Conservation (phyloP, 2,329 filamentous ascomycete species). For the Beauveria scarabaeidicola region DNA sequence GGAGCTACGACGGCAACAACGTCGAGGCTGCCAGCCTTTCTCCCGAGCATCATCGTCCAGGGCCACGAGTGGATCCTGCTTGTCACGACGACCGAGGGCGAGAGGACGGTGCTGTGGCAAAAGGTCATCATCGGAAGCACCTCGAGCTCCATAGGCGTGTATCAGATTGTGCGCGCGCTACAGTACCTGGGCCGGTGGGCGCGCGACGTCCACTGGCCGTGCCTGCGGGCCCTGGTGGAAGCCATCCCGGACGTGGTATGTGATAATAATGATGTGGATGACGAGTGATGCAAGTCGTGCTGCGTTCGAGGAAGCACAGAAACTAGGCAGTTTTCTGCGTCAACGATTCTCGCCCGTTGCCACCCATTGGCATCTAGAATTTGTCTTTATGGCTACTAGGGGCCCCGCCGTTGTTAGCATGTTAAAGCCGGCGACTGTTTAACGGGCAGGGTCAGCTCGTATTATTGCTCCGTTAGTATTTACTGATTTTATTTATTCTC, state of each 20-base stretch:
- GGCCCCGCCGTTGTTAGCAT: no score
- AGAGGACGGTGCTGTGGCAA: constrained; percentile 11
- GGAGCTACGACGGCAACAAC: not conserved
- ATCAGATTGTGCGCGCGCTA: constrained; percentile 13
- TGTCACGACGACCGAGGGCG: not conserved
- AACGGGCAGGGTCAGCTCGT: no score
- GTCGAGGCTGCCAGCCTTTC: not conserved
- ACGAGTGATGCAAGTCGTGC: not conserved
- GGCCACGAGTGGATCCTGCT: not conserved
- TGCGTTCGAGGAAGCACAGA: not conserved
- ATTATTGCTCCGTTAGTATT: no score
- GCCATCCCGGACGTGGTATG: not conserved
- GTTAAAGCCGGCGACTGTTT: no score
- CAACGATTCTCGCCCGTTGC: no score
- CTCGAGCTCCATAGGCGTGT: constrained; percentile 12
- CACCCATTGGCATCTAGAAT: no score
- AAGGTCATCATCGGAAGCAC: constrained; percentile 11
- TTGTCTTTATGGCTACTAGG: no score
- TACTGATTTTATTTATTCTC: no score
- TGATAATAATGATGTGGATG: not conserved
- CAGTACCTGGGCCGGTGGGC: constrained; percentile 13
- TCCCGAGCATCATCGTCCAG: not conserved
- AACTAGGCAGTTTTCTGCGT: not conserved
- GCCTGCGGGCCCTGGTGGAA: not conserved
- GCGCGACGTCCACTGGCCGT: constrained; percentile 11